Base-by-base conservation (phyloP, 2,329 filamentous ascomycete species). In the Penicillium brasilianum region DNA sequence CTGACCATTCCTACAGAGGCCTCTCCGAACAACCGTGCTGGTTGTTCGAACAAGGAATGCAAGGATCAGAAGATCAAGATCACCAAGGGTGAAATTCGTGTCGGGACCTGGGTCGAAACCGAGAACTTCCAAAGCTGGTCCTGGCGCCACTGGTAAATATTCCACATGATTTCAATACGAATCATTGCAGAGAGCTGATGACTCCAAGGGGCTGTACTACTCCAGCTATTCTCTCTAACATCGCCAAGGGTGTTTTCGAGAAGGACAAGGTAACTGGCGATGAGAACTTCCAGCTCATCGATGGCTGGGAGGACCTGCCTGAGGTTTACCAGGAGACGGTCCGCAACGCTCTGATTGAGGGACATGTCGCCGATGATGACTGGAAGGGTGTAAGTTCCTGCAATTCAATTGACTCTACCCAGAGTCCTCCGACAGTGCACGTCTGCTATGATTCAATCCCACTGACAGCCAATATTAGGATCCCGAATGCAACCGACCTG, bases 81-180 rank as follows among this genome's bases (percentile, higher is more conserved):
- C 72, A 67, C 71, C 28, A 96, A 96, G 79, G 92, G 89, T 58
- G 87, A 92, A 66, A 80, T 97, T 2, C 90, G 94, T 58, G 85
- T 93, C 56, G 94, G 91, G 44, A 84, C 84, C 22, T 91, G 89
- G 82, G 85, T 96, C 64, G 85, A 84, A 9, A 84, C 89, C 32
- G 70, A 81, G 0, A 80, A 81, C 1, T 83, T 88, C 71, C 85
- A 86, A 44, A 84, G 83, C 71, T 96, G 88, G 87, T 77, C 81
- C 59, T 98, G 90, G 88, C 90, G 89, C 73, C 94, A 98, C 76
- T 97, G 94, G 94, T 96, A 83, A 72, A 84, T 69, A 50, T 44
- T 7, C 11, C 2, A 46, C 4, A 48, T 51, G 11, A 57, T 46
- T 41, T 1, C 50, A n/a, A 28, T 44, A 36, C 18, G 36, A 36